Evolutionary conservation across 2,329 filamentous ascomycete genomes (phyloP).

Genomic region (Fusarium fujikuroi): DNA sequence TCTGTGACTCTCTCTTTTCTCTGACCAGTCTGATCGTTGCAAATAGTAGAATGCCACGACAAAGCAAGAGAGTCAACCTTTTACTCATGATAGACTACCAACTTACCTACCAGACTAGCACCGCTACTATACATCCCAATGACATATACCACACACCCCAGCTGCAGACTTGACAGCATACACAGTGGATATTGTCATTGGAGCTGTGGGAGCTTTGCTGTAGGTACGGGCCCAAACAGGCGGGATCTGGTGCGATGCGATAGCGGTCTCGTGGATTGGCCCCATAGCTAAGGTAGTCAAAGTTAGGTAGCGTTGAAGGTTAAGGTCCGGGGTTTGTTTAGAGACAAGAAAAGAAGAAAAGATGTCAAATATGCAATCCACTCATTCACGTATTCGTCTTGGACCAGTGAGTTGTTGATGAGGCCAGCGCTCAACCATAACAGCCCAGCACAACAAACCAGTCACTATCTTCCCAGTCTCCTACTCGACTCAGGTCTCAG

Average conservation of each 20-base stretch:
- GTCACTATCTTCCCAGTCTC: not conserved
- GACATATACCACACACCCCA: not conserved
- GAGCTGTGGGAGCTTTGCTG: constrained; percentile 27
- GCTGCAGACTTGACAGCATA: constrained; percentile 35
- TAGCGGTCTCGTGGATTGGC: constrained; percentile 31
- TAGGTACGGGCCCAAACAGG: constrained; percentile 44
- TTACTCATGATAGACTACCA: not conserved
- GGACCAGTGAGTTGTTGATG: constrained; percentile 6
- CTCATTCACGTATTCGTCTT: constrained; percentile 28
- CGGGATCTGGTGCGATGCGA: constrained; percentile 44
- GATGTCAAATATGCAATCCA: constrained; percentile 10
- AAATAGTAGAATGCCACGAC: constrained; percentile 27
- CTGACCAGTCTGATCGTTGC: not conserved
- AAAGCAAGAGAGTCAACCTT: not conserved
- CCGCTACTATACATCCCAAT: not conserved
- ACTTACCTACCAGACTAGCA: not conserved
- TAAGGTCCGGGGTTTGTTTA: constrained; percentile 4
- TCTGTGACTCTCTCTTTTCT: not conserved
- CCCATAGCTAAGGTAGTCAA: not conserved
- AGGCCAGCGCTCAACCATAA: constrained; percentile 8
- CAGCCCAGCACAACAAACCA: constrained; percentile 9
- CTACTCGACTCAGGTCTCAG: not conserved
- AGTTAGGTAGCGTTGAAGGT: not conserved
- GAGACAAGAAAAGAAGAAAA: not conserved
- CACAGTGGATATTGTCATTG: constrained; percentile 9